A percentile compares a stretch with the other conserved stretches of the same genome.
Conservation (phyloP, 768 basidiomycete species). For the Mycena venus region DNA sequence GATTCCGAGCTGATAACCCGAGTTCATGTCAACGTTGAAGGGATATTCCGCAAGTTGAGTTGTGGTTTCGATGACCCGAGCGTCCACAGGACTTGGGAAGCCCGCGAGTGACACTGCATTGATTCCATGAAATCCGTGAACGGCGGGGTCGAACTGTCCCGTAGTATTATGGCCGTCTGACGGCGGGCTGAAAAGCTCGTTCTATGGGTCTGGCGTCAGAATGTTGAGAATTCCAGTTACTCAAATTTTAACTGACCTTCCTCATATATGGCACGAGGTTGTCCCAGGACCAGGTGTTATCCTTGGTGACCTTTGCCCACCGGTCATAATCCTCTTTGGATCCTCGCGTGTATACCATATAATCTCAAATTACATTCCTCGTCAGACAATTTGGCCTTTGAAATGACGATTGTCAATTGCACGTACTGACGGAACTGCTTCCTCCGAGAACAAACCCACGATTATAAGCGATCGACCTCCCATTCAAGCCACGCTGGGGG, state of each 20-base stretch:
- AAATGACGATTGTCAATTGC: no score
- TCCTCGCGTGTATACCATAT: no score
- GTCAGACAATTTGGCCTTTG: no score
- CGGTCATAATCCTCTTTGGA: conserved; percentile 39
- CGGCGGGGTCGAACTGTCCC: conserved; percentile 39
- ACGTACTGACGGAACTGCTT: no score
- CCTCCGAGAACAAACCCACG: no score
- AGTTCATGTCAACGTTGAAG: conserved; percentile 39
- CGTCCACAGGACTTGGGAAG: conserved; percentile 36
- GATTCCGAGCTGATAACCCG: conserved; percentile 46
- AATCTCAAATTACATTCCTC: no score
- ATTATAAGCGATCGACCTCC: no score
- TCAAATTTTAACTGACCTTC: conserved; percentile 19
- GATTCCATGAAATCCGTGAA: conserved; percentile 42
- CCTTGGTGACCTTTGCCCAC: conserved; percentile 26
- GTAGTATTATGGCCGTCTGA: conserved; percentile 44
- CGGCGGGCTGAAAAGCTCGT: conserved; percentile 42
- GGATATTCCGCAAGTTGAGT: conserved; percentile 25
- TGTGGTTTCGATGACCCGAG: conserved; percentile 39
- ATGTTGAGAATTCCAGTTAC: not conserved
- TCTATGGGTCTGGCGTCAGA: conserved; percentile 28
- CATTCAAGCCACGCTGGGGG: no score
- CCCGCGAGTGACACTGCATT: conserved; percentile 37
- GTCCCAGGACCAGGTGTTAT: conserved; percentile 39
- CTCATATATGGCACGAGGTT: conserved; percentile 31